Evolutionary conservation across 192 early-diverging fungal genomes (phyloP).

Genomic region (Coemansia erecta): DNA sequence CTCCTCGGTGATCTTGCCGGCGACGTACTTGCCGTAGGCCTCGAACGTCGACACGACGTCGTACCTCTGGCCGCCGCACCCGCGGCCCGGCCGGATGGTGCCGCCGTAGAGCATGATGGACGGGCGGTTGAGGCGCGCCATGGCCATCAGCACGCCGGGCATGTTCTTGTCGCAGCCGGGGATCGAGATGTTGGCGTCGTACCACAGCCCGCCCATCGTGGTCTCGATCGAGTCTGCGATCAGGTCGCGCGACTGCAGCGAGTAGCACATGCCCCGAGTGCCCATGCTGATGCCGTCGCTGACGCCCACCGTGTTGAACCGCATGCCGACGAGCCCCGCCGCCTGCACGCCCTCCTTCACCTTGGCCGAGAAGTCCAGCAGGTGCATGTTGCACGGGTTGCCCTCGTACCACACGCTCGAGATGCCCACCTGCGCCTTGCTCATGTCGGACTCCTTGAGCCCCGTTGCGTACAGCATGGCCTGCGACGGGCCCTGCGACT

Average conservation of each 20-base stretch:
- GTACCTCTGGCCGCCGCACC: constrained; percentile 60
- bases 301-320: constrained; percentile 99
- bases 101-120: constrained; percentile 98
- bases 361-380: constrained; percentile 77
- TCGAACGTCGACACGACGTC: constrained; percentile 99
- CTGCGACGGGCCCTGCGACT: constrained; percentile 93
- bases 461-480: constrained; percentile 99
- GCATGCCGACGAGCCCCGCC: constrained; percentile 87
- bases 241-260: constrained; percentile 93
- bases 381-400: constrained; percentile 99
- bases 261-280: constrained; percentile 94
- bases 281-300: constrained; percentile 98
- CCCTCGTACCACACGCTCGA: constrained; percentile 98
- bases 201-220: constrained; percentile 97
- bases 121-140: constrained; percentile 94
- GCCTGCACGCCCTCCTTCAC: constrained; percentile 93
- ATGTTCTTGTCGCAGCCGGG: constrained; percentile 98
- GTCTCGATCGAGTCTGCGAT: constrained; percentile 99
- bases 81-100: constrained; percentile 81
- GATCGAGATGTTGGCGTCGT: constrained; percentile 97
- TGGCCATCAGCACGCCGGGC: constrained; percentile 96
- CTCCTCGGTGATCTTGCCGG: constrained; percentile 87
- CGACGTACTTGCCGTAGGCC: constrained; percentile 87
- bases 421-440: constrained; percentile 93
- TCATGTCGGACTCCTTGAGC: constrained; percentile 75